phyloP scores from a whole-genome alignment of 2,329 filamentous ascomycete species.

The Aspergillus fijiensis region DNA sequence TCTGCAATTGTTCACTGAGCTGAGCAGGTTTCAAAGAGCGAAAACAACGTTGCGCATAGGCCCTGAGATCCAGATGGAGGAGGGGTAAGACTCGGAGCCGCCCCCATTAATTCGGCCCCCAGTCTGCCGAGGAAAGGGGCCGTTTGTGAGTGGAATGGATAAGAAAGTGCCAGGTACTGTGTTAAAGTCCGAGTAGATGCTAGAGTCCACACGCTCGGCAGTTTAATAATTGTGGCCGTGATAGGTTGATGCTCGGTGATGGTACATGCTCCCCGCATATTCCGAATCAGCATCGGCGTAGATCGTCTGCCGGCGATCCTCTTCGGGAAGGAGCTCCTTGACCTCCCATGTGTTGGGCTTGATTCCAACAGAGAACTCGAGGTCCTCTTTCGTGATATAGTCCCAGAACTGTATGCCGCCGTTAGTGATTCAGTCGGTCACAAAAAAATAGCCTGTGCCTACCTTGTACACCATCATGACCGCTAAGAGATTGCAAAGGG shows the following conservation, averaged over 20 bases:
- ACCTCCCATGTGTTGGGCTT: conserved; percentile 98
- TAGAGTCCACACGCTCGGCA: neutral
- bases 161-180: neutral
- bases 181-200: neutral
- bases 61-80: neutral
- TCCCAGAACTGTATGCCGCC: conserved; percentile 80
- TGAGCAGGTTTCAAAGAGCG: neutral
- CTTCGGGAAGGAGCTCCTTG: conserved; percentile 82
- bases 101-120: neutral
- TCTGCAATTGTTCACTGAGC: neutral
- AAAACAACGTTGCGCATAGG: neutral
- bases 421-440: conserved; percentile 28
- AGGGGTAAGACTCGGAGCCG: neutral
- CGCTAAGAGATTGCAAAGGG: conserved; percentile 85
- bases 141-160: neutral
- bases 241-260: conserved; percentile 41
- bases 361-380: conserved; percentile 95
- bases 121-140: neutral
- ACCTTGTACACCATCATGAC: conserved; percentile 99
- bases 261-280: conserved; percentile 47
- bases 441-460: conserved; percentile 25
- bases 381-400: conserved; percentile 95
- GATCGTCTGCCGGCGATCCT: conserved; percentile 70
- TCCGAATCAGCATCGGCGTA: conserved; percentile 61
- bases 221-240: conserved; percentile 38